These are phyloP conservation scores for Pseudocercospora musae DNA, from an alignment of 2,329 filamentous ascomycete genomes.

Conservation along the genomic window DNA sequence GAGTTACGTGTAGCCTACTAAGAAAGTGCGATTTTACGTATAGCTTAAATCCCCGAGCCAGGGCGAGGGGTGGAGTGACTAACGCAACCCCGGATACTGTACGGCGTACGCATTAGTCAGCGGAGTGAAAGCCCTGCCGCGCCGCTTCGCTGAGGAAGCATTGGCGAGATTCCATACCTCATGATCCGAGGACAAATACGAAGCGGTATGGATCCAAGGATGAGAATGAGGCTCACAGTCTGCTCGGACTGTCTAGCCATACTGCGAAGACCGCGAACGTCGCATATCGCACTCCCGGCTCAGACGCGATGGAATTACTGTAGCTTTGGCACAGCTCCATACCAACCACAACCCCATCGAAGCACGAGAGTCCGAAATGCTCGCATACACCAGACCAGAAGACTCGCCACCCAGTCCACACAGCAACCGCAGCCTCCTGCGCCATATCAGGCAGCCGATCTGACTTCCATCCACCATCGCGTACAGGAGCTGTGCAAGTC, in stretches of 20 bases:
- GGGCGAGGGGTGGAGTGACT: no score
- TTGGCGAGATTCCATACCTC: background rate
- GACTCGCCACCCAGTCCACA: background rate
- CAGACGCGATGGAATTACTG: background rate
- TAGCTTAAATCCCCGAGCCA: no score
- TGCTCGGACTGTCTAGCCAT: background rate
- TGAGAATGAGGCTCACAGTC: background rate
- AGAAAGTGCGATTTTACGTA: no score
- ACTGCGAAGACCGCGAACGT: background rate
- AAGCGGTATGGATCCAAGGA: background rate
- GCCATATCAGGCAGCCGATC: conserved; percentile 9
- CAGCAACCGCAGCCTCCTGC: conserved; percentile 5
- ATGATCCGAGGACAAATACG: background rate
- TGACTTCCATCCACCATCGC: conserved; percentile 25
- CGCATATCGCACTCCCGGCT: background rate
- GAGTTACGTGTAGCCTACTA: no score
- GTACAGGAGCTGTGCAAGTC: conserved; percentile 29
- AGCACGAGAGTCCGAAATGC: background rate
- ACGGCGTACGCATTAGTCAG: background rate
- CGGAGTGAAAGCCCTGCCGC: background rate
- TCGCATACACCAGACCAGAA: background rate
- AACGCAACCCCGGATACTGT: no score
- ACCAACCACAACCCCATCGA: background rate
- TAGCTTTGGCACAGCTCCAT: background rate
- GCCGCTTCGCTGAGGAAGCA: background rate